Evolutionary conservation across 176 grass and related monocot genomes (phyloP).

Genomic region (Aegilops longissima): DNA sequence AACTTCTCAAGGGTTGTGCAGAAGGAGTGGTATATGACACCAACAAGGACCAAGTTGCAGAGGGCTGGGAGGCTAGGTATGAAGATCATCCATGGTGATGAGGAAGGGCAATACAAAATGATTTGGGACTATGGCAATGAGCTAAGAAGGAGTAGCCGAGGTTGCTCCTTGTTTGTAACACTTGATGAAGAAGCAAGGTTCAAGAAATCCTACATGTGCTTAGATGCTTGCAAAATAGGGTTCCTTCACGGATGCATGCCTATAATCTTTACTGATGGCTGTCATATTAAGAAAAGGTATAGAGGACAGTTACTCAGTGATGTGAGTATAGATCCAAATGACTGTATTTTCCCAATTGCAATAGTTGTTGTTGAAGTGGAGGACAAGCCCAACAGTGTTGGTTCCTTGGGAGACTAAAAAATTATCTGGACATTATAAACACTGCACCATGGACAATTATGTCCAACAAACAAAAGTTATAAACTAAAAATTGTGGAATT

Average conservation of each 20-base stretch:
- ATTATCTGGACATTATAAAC: neutral
- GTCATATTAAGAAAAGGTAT: neutral
- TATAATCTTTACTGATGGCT: neutral
- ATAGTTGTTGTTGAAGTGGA: neutral
- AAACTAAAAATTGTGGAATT: too few relatives aligned
- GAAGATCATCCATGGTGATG: neutral
- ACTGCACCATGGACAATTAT: neutral
- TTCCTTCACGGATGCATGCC: neutral
- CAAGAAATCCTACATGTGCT: neutral
- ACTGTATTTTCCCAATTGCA: neutral
- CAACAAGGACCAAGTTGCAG: neutral
- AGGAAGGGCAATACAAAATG: neutral
- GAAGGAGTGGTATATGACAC: neutral
- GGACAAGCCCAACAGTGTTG: neutral
- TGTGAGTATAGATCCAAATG: neutral
- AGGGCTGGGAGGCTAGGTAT: neutral
- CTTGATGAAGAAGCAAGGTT: neutral
- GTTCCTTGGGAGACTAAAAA: neutral
- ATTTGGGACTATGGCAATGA: neutral
- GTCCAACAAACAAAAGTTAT: too few relatives aligned
- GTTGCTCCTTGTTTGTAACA: neutral
- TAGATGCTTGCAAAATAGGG: neutral
- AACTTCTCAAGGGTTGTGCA: neutral
- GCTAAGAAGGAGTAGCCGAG: neutral
- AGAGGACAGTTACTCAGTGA: neutral